phyloP scores from a whole-genome alignment of 2,329 filamentous ascomycete species.

The Exophiala aquamarina region DNA sequence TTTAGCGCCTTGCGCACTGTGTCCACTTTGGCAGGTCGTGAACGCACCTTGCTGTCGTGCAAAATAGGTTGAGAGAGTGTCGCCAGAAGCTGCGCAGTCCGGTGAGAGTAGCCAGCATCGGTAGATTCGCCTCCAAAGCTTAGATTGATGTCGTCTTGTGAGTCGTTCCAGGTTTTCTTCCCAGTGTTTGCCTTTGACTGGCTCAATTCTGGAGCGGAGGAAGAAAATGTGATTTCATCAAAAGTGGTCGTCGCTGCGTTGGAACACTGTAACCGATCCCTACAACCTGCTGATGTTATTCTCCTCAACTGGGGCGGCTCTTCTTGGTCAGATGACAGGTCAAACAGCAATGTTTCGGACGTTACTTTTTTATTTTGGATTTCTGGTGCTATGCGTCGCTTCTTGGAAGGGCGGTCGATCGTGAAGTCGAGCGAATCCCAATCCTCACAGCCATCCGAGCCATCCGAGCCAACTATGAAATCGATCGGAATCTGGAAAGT shows the following conservation, averaged over 20 bases:
- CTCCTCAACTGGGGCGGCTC: background rate
- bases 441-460: slow-evolving; percentile 31
- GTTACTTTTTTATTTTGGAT: background rate
- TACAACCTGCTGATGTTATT: background rate
- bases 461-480: slow-evolving; percentile 29
- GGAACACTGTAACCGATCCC: background rate
- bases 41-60: slow-evolving; percentile 9
- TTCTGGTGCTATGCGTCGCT: slow-evolving; percentile 30
- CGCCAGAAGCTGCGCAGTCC: slow-evolving; percentile 42
- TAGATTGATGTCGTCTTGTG: slow-evolving; percentile 27
- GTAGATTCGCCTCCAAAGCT: slow-evolving; percentile 14
- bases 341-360: slow-evolving; percentile 4
- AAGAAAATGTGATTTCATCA: slow-evolving; percentile 46
- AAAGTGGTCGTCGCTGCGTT: slow-evolving; percentile 6
- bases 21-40: slow-evolving; percentile 12
- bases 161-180: slow-evolving; percentile 19
- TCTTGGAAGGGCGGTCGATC: slow-evolving; percentile 31
- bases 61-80: slow-evolving; percentile 29
- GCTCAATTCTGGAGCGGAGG: slow-evolving; percentile 35
- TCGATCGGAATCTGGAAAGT: background rate
- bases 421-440: slow-evolving; percentile 15
- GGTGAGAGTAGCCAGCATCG: slow-evolving; percentile 35
- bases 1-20: slow-evolving; percentile 19
- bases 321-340: slow-evolving; percentile 22
- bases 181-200: slow-evolving; percentile 1